Evolutionary conservation across 371 early-diverging fungal genomes (phyloP).

Genomic region (Nosema muscidifuracis): DNA sequence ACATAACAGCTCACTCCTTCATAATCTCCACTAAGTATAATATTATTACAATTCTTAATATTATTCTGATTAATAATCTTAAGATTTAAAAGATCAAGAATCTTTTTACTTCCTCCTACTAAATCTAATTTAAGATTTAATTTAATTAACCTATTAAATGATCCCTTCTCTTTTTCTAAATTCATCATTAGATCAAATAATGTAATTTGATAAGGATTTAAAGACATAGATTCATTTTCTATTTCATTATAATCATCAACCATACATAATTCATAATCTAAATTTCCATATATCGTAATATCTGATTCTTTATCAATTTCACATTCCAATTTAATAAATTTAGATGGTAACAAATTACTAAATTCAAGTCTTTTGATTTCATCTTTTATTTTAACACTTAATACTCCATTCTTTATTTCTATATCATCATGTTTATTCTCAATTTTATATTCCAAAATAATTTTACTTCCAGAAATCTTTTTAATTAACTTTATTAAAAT

Average conservation of each 20-base stretch:
- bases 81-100: slow-evolving; percentile 37
- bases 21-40: slow-evolving; percentile 26
- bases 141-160: background rate
- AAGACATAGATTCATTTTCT: slow-evolving; percentile 39
- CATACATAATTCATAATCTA: slow-evolving; percentile 44
- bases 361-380: background rate
- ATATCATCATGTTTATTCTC: slow-evolving; percentile 34
- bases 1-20: slow-evolving; percentile 3
- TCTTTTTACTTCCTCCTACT: slow-evolving; percentile 18
- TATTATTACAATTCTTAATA: background rate
- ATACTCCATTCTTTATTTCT: slow-evolving; percentile 19
- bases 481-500: slow-evolving; percentile 32
- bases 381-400: slow-evolving; percentile 11
- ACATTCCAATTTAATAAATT: background rate
- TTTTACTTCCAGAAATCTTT: slow-evolving; percentile 22
- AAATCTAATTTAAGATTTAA: slow-evolving; percentile 18
- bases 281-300: slow-evolving; percentile 35
- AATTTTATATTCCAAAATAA: slow-evolving; percentile 33
- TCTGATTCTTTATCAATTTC: slow-evolving; percentile 19
- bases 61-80: slow-evolving; percentile 26
- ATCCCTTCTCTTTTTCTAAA: background rate
- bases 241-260: slow-evolving; percentile 41
- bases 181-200: slow-evolving; percentile 49
- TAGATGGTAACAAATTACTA: background rate
- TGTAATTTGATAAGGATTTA: slow-evolving; percentile 44